phyloP scores from a whole-genome alignment of 2,329 filamentous ascomycete species.

The Eutypa lata region DNA sequence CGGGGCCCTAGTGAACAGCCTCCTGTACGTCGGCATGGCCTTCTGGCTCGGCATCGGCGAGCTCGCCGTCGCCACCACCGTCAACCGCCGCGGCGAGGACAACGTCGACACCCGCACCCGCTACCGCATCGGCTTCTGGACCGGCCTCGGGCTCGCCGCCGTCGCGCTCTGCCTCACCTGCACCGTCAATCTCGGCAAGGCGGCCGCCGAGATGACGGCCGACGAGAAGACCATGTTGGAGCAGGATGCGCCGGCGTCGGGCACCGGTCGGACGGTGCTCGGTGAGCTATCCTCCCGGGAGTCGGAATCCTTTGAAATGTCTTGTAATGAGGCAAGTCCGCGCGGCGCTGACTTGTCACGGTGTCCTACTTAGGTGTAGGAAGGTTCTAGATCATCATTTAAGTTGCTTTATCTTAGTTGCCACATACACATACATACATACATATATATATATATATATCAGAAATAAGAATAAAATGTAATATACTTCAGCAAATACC shows the following conservation, averaged over 20 bases:
- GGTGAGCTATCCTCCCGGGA: too few relatives aligned
- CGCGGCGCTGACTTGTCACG: too few relatives aligned
- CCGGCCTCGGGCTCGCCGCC: conserved; percentile 23
- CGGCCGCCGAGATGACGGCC: conserved; percentile 27
- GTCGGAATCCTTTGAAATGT: too few relatives aligned
- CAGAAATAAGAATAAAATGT: too few relatives aligned
- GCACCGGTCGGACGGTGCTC: too few relatives aligned
- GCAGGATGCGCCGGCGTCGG: not conserved
- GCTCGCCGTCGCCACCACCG: conserved; percentile 53
- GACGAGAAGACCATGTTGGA: conserved; percentile 25
- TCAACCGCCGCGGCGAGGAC: conserved; percentile 10
- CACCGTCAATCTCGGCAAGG: conserved; percentile 25
- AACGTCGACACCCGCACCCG: conserved; percentile 18
- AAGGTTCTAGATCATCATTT: too few relatives aligned
- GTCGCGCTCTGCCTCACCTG: conserved; percentile 20
- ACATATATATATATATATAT: too few relatives aligned
- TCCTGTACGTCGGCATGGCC: conserved; percentile 70
- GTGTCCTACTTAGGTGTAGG: too few relatives aligned
- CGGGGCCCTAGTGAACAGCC: conserved; percentile 66
- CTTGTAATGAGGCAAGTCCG: too few relatives aligned
- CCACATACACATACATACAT: too few relatives aligned
- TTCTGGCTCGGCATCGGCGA: conserved; percentile 70
- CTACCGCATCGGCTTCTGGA: conserved; percentile 30
- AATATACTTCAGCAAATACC: too few relatives aligned
- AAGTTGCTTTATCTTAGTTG: too few relatives aligned